These are phyloP conservation scores for Eimeria zaria DNA, from an alignment of 169 alveolate species.

Conservation along the genomic window DNA sequence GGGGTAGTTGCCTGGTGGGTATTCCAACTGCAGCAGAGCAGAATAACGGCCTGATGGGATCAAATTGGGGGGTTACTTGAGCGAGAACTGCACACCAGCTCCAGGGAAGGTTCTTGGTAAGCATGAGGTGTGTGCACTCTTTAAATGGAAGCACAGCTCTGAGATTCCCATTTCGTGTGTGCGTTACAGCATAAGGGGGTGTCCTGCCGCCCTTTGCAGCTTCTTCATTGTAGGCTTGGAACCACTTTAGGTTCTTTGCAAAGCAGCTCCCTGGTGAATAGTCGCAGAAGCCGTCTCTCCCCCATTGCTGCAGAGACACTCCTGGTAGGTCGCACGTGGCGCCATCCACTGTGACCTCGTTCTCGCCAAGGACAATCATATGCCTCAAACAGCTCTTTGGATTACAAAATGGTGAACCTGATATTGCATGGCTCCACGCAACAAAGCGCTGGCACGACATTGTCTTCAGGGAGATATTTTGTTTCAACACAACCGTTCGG, in stretches of 20 bases:
- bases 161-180: not conserved
- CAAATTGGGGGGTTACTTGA: not conserved
- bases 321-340: constrained; percentile 64
- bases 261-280: constrained; percentile 40
- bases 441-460: not conserved
- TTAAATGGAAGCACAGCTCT: not conserved
- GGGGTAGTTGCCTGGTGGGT: constrained; percentile 65
- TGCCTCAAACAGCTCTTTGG: constrained; percentile 73
- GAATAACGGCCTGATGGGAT: not conserved
- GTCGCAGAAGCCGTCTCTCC: constrained; percentile 73
- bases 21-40: constrained; percentile 42
- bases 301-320: constrained; percentile 73
- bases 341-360: constrained; percentile 51
- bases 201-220: constrained; percentile 39
- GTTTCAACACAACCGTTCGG: not conserved
- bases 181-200: constrained; percentile 65
- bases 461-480: not conserved
- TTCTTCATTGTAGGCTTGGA: constrained; percentile 45
- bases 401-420: constrained; percentile 71
- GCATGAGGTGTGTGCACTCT: not conserved
- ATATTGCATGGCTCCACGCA: not conserved
- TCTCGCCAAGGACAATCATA: constrained; percentile 48
- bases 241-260: constrained; percentile 72
- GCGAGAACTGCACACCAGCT: not conserved
- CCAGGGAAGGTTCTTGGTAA: not conserved